Conservation (phyloP, 768 basidiomycete species). For the Lyophyllum decastes region DNA sequence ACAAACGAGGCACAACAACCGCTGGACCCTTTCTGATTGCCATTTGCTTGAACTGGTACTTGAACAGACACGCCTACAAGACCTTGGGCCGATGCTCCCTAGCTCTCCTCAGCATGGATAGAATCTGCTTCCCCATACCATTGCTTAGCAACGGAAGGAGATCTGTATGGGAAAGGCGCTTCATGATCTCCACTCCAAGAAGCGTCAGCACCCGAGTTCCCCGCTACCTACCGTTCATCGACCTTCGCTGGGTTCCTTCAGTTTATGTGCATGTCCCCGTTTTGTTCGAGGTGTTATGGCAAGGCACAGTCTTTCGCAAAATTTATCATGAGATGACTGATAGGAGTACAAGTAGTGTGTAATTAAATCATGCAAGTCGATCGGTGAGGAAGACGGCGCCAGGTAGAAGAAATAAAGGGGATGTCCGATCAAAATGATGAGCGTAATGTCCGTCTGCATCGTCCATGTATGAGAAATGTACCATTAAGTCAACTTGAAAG, state of each 20-base stretch:
- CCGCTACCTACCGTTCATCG: neutral
- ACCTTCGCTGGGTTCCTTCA: neutral
- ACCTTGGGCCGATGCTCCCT: neutral
- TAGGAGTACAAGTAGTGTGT: too few species aligned
- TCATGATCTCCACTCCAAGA: neutral
- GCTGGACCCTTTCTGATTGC: neutral
- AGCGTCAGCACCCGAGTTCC: neutral
- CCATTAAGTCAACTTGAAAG: constrained; percentile 12
- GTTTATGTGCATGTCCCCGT: neutral
- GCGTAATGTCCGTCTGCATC: neutral
- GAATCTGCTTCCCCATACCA: neutral
- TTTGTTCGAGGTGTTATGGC: neutral
- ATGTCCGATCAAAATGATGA: neutral
- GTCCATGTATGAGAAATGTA: neutral
- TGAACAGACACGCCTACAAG: neutral
- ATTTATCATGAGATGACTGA: too few species aligned
- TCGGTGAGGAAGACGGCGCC: too few species aligned
- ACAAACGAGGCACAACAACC: neutral
- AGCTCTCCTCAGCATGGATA: neutral
- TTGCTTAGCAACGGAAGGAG: neutral
- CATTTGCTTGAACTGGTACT: neutral
- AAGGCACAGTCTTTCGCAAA: too few species aligned
- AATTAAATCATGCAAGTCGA: too few species aligned
- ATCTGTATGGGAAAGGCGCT: neutral
- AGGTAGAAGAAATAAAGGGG: neutral